Evolutionary conservation across 208 protist species (phyloP), one percentile per base, ranked within the genome.

Genomic region (Trypanosoma vivax): DNA sequence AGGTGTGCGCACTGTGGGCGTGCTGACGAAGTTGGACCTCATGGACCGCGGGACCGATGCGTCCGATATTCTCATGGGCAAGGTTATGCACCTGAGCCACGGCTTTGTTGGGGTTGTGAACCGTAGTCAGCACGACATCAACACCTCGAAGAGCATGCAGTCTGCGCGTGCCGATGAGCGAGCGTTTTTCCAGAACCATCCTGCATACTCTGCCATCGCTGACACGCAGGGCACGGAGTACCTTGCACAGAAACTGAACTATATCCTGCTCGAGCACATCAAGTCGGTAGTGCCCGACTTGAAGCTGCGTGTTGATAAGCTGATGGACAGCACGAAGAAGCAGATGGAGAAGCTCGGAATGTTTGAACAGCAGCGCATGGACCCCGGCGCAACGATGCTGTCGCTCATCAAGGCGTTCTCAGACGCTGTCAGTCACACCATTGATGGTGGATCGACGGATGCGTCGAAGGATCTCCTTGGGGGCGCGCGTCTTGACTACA

Each of bases 101-200:
- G 98, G 98, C 38, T 99, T 97, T 60, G 88, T 99, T 30, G 97
- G 96, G 18, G 94, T 99, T 5, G 94, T 99, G 52, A 99, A 99
- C 80, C 76, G 98, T 34, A 93, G 79, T 25, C 98, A 99, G 79
- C 75, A 95, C 45, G 97, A 99, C 65, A 99, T 99, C 61, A 90
- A 94, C 60, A 62, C 81, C 19, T 84, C 83, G 45, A 91, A 92
- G 61, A 63, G 54, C 39, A 97, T 98, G 75, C 38, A 74, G 14
- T 76, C 68, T 2, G 90, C 97, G 5, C 77, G 93, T 23, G 64
- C 71, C 37, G 81, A 75, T 19, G 97, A 99, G 81, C 53, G 73
- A 33, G 57, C 73, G 18, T 99, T 96, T 78, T 99, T 99, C 54
- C 50, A 62, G 21, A 88, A 58, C 34, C 93, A 98, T 40, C 88